Evolutionary conservation across 208 protist species (phyloP).

Genomic region (Leishmania martiniquensis): DNA sequence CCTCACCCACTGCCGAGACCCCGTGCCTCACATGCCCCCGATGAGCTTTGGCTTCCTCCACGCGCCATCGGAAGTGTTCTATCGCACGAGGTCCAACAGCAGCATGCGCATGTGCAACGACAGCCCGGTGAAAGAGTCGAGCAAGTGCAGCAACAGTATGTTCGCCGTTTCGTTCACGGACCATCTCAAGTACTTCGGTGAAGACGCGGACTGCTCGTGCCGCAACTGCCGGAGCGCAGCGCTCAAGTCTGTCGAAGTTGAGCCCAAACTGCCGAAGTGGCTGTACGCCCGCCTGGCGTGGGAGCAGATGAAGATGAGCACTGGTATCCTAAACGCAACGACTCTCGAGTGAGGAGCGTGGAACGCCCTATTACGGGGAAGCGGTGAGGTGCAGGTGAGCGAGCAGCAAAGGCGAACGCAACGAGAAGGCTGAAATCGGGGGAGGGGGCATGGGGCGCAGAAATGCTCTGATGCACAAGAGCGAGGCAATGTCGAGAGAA

Average conservation of each 20-base stretch:
- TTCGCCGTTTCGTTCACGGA: conserved; percentile 28
- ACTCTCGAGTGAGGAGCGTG: neutral
- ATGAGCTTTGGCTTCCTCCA: conserved; percentile 43
- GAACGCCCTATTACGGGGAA: neutral
- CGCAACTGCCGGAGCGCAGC: neutral
- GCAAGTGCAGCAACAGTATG: conserved; percentile 45
- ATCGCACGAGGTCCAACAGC: conserved; percentile 3
- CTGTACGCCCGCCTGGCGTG: conserved; percentile 6
- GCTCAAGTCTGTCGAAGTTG: neutral
- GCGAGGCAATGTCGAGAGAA: too few relatives aligned
- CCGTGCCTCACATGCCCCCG: conserved; percentile 59
- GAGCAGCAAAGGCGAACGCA: too few relatives aligned
- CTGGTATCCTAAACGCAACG: neutral
- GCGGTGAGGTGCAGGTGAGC: too few relatives aligned
- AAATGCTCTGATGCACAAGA: too few relatives aligned
- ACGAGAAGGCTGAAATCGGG: too few relatives aligned
- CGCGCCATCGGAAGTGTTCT: conserved; percentile 49
- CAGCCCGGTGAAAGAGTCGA: conserved; percentile 32
- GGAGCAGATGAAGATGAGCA: neutral
- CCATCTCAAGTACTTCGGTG: conserved; percentile 54
- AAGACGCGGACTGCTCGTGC: conserved; percentile 39
- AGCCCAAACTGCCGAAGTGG: conserved; percentile 3
- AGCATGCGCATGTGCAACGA: conserved; percentile 38
- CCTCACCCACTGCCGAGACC: conserved; percentile 55
- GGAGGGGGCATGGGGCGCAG: too few relatives aligned